Percentiles rank a stretch among this genome's conserved stretches.
These are phyloP conservation scores for Ophiobolus disseminans DNA, from an alignment of 2,329 filamentous ascomycete genomes.

Conservation along the genomic window DNA sequence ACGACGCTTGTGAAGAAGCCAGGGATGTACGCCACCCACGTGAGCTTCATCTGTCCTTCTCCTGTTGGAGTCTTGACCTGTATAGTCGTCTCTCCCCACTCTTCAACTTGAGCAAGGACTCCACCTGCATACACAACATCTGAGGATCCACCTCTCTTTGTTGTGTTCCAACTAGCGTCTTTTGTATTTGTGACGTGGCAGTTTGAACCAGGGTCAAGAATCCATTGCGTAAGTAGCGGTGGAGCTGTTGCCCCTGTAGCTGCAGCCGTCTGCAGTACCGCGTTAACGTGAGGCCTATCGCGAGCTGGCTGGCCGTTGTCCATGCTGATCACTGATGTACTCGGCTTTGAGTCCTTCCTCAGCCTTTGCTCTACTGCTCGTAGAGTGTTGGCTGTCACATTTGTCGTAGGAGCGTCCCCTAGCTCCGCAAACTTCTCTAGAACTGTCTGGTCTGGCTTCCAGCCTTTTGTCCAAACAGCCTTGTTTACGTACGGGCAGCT, in stretches of 20 bases:
- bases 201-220: neutral
- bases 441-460: neutral
- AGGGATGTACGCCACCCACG: too few species aligned
- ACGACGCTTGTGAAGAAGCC: constrained; percentile 1
- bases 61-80: neutral
- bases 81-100: neutral
- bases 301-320: neutral
- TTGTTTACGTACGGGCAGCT: neutral
- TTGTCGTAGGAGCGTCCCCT: neutral
- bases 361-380: neutral
- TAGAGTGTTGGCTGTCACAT: neutral
- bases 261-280: neutral
- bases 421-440: neutral
- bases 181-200: neutral
- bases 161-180: neutral
- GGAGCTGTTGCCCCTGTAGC: neutral
- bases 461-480: neutral
- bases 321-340: neutral
- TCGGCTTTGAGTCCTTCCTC: neutral
- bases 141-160: neutral
- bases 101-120: constrained; percentile 1
- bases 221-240: neutral
- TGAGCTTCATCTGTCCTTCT: constrained; percentile 1
- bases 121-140: neutral
- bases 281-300: neutral